Percentiles rank a stretch among this genome's conserved stretches.
Evolutionary conservation across 169 alveolate genomes (phyloP).

Genomic region (Cryptosporidium xiaoi): DNA sequence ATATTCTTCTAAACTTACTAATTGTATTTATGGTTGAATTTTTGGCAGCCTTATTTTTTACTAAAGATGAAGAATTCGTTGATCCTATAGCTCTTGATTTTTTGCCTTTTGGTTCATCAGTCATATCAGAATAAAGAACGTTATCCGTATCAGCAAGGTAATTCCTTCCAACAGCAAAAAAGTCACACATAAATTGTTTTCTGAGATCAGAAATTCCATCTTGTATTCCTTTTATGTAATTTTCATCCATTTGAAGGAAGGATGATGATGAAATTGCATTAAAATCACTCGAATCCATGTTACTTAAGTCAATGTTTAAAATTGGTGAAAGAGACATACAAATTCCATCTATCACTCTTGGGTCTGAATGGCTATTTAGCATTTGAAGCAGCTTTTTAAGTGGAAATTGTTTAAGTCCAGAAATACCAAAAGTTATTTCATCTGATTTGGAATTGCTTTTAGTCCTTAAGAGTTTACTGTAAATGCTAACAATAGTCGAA

Average conservation of each 20-base stretch:
- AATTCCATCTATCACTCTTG: conserved; percentile 68
- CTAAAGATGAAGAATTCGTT: neutral
- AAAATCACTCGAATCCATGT: neutral
- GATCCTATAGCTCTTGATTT: neutral
- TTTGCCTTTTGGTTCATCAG: conserved; percentile 7
- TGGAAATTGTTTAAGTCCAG: conserved; percentile 16
- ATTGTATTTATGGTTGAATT: conserved; percentile 17
- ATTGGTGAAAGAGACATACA: conserved; percentile 62
- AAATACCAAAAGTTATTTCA: neutral
- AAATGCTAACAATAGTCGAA: conserved; percentile 29
- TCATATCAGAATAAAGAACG: conserved; percentile 15
- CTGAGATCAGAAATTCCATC: neutral
- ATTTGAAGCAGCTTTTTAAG: conserved; percentile 7
- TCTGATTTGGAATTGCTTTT: neutral
- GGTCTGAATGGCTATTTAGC: conserved; percentile 40
- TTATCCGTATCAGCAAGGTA: conserved; percentile 41
- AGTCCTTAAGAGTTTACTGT: conserved; percentile 13
- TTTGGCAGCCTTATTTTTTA: neutral
- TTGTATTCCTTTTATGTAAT: conserved; percentile 8
- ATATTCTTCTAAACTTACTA: conserved; percentile 31
- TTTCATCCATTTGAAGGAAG: conserved; percentile 2
- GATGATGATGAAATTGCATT: no score
- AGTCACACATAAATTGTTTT: conserved; percentile 14
- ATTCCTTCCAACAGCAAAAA: conserved; percentile 36
- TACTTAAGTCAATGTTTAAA: conserved; percentile 3